Evolutionary conservation across 2,329 filamentous ascomycete genomes (phyloP), one percentile per base, ranked within the genome.

Genomic region (Exophiala sp.): DNA sequence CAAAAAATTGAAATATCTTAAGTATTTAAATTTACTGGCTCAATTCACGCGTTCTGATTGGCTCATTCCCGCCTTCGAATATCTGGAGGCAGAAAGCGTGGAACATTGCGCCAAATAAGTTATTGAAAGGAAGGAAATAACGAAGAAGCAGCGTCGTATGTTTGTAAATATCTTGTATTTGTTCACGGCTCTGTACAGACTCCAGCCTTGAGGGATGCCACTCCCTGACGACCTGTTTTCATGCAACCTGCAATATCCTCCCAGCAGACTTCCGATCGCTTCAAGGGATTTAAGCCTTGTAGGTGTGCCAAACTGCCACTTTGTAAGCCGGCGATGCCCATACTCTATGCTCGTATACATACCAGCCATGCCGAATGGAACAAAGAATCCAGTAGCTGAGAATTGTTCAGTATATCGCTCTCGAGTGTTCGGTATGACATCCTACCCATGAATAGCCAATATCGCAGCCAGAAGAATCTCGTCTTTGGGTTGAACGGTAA

Each of bases 401-500:
- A 19, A 5, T 27, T 41, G 30, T 50, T 43, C 38, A 56, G 47
- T 50, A 19, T 21, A 44, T 48, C 46, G 9, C 21, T 24, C 29
- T 43, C 46, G 22, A 6, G 19, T 43, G 35, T 51, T 46, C 42
- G 29, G 27, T 38, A 32, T 18, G 9, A 13, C 37, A 24, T 72
- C 76, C 56, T 67, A 86, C 83, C 70, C 79, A 83, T 83, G 76
- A 86, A 93, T 58, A 68, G 68, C 85, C 88, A 94, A 83, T 86
- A 98, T 73, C 84, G 79, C 63, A 88, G 57, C 60, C 76, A 80
- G 70, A 98, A 98, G 75, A 79, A 86, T 74, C 83, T 87, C 68
- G 83, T 91, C 75, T 88, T 79, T 62, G 93, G 86, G 80, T 98
- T 95, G 83, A 98, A 98, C 61, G 93, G 93, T 61, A 98, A 74